Percentiles rank a stretch among this genome's conserved stretches.
phyloP scores from a whole-genome alignment of 768 basidiomycete species.

The Phanerochaete sordida region DNA sequence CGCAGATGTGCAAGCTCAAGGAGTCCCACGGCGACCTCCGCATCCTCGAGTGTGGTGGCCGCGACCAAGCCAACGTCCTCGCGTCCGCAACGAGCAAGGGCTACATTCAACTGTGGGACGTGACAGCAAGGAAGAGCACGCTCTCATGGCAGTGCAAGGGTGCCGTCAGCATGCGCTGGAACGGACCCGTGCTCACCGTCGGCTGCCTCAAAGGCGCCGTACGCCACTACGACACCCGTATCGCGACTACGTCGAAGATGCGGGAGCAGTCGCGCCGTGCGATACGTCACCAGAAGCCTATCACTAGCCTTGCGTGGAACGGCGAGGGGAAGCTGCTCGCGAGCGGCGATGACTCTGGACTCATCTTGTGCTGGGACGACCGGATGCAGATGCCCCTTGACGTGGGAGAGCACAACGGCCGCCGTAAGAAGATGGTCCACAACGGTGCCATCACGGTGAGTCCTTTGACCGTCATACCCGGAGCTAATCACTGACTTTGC shows the following conservation, averaged over 20 bases:
- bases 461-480: not conserved
- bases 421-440: conserved; percentile 72
- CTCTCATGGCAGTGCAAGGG: conserved; percentile 56
- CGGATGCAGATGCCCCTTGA: conserved; percentile 49
- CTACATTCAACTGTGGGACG: conserved; percentile 71
- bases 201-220: conserved; percentile 70
- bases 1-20: conserved; percentile 47
- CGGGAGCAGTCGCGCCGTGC: conserved; percentile 63
- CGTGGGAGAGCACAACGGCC: conserved; percentile 50
- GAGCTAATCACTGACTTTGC: not conserved
- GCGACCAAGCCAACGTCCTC: conserved; percentile 37
- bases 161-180: conserved; percentile 60
- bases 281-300: conserved; percentile 63
- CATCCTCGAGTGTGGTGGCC: conserved; percentile 36
- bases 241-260: conserved; percentile 40
- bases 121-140: conserved; percentile 50
- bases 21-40: conserved; percentile 44
- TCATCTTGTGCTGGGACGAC: conserved; percentile 75
- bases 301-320: conserved; percentile 67
- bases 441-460: conserved; percentile 50
- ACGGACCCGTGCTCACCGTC: conserved; percentile 57
- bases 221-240: conserved; percentile 68
- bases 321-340: conserved; percentile 64
- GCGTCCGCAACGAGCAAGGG: conserved; percentile 64
- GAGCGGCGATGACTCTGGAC: conserved; percentile 73